Base-by-base conservation (phyloP, 345 rosid species). In the Barbarea vulgaris region DNA sequence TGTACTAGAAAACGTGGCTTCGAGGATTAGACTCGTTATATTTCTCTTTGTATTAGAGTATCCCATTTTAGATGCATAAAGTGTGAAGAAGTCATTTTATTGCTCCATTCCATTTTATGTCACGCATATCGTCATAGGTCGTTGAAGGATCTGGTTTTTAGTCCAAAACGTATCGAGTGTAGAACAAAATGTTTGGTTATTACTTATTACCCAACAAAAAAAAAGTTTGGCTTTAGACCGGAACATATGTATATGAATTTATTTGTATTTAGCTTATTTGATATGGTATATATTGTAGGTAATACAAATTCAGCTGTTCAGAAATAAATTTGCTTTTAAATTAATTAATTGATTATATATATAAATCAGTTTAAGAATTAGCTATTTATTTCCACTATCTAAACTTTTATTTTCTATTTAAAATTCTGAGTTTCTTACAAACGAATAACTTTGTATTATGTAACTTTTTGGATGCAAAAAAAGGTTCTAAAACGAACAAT, bases 1-100 rank as follows among this genome's bases (percentile, higher is more conserved):
- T 63, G 6, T 44, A 69, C 41, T 70, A 31, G 67, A 25, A 77
- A 71, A 65, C 73, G 72, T 77, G 76, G 67, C 81, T 77, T 72
- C 27, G 2, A 71, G 77, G 42, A 50, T 41, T 51, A 72, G 62
- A 58, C 50, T 77, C 47, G 72, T 30, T 77, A 64, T 48, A 34
- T 34, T 68, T n/a, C 42, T 50, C 21, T 51, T 33, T 61, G 25
- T 48, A 11, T 18, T 18, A 22, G 65, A 64, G 65, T 74, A 5
- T 74, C 59, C n/a, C 30, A 6, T 24, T 65, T 44, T 46, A 14
- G 52, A 75, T 76, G 56, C 69, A 42, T 19, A 69, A 69, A 53
- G 27, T 47, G 30, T 76, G 70, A 42, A 22, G 69, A 42, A n/a
- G 64, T 62, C 75, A 15, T 56, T 31, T 12, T 55, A 27, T 15